Evolutionary conservation across 169 alveolate genomes (phyloP), one percentile per base, ranked within the genome.

Genomic region (Miamiensis avidus): DNA sequence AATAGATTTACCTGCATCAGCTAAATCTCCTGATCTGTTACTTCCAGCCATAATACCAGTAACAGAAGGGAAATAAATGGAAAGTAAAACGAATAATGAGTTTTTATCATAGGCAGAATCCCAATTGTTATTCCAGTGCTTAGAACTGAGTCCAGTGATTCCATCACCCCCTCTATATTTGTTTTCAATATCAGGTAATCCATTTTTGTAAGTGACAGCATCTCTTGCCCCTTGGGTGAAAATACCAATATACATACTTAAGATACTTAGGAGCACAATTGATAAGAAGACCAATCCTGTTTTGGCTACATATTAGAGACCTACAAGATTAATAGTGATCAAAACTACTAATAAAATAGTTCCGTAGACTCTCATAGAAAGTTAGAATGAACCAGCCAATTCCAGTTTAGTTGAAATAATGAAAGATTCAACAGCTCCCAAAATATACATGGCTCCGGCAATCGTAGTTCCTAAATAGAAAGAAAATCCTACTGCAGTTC

Each of bases 21-120:
- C 86, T 29, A 94, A 88, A 79, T 94, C 93, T 29, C 89, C 90
- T n/a, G 95, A 91, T 31, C 94, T 89, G 84, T 91, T 91, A 30
- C 94, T 85, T 1, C 97, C 97, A 4, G 94, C 90, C 88, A 92
- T 77, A 81, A 94, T 89, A 31, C 97, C 95, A 0, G 95, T 94
- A 30, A 90, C 91, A 6, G 97, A 93, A 29, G 95, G 95, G 86
- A 89, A 94, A 81, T 89, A 94, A 6, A 94, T 85, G 34, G 95
- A 89, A 78, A 90, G 78, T 73, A 92, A 83, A 34, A 84, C 85
- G 74, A 84, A 86, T 64, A 94, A 94, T 31, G 83, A 76, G 82
- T 65, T 74, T 0, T 91, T 30, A 87, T 88, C 29, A 90, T 75
- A 76, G 79, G 28, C 31, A 89, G 69, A 49, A 20, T 49, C 4